Evolutionary conservation across 352 stramenopile genomes (phyloP), one percentile per base, ranked within the genome.

Genomic region (Globisporangium ultimum): DNA sequence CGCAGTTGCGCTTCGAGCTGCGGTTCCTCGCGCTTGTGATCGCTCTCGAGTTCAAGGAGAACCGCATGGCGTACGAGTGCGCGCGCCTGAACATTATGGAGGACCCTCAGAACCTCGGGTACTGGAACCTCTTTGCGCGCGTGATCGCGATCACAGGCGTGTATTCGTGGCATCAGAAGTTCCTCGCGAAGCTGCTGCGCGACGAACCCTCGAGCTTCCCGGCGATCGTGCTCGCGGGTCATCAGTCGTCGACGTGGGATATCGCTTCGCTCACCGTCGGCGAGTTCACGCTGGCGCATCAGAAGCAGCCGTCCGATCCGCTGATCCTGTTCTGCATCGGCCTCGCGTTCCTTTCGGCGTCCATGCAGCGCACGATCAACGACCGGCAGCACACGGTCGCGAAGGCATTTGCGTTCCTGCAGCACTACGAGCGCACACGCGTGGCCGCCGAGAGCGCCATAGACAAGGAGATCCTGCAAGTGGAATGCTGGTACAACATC

Each of bases 101-200:
- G 64, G 85, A 93, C 40, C 84, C 83, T 0, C 68, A 80, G 20
- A 87, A 95, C 53, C 63, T 91, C 5, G 85, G 81, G 42, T 95
- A 92, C 58, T 95, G 85, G 85, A 93, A 88, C 61, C 55, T 95
- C 42, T 95, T 95, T 65, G 78, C 80, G 11, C 79, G 83, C 11
- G 85, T 95, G 32, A 93, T 95, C 38, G 75, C 82, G 42, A 86
- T 89, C 58, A 93, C 83, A 5, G 85, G 85, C 18, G 83, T 93
- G 3, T 95, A 89, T 66, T 95, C 85, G 13, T 95, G 80, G 78
- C 85, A 95, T 32, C 85, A 95, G 40, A 95, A 95, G 53, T 95
- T 95, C 22, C 53, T 95, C 7, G 83, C 85, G 7, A 95, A 93
- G 65, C 55, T 95, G 12, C 41, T 95, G 8, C 75, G 80, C 21